These are phyloP conservation scores for Pseudozyma tsukubaensis DNA, from an alignment of 1,284 basidiomycete species.

Conservation along the genomic window DNA sequence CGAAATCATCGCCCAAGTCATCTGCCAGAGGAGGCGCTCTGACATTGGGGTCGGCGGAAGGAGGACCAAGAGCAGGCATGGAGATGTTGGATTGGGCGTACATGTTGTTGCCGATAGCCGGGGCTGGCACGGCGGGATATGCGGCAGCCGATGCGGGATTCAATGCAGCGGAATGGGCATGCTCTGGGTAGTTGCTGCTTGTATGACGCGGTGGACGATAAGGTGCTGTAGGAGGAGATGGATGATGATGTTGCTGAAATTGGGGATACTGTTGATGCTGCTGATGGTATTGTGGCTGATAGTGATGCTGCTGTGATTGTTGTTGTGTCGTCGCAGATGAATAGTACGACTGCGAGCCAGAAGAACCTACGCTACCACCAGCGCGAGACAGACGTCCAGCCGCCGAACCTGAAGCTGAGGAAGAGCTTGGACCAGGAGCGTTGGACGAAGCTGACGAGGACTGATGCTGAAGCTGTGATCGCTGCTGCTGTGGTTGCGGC, in stretches of 20 bases:
- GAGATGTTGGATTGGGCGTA: slow-evolving; percentile 62
- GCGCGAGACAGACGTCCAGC: slow-evolving; percentile 23
- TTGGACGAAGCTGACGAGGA: slow-evolving; percentile 16
- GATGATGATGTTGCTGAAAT: slow-evolving; percentile 19
- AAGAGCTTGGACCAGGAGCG: slow-evolving; percentile 7
- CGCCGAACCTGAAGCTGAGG: slow-evolving; percentile 23
- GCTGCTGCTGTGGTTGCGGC: slow-evolving; percentile 9
- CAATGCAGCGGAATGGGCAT: slow-evolving; percentile 26
- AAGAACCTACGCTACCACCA: slow-evolving; percentile 43
- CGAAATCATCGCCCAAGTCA: slow-evolving; percentile 54
- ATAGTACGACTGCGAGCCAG: slow-evolving; percentile 45
- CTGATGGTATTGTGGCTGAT: slow-evolving; percentile 24
- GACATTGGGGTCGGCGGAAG: slow-evolving; percentile 12
- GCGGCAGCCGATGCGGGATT: slow-evolving; percentile 24
- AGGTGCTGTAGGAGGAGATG: slow-evolving; percentile 23
- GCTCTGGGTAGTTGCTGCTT: slow-evolving; percentile 42
- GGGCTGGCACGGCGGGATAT: slow-evolving; percentile 15
- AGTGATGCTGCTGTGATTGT: slow-evolving; percentile 12
- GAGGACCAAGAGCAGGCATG: slow-evolving; percentile 51
- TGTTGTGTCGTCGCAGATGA: slow-evolving; percentile 21
- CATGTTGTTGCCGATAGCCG: slow-evolving; percentile 36
- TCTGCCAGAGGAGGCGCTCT: slow-evolving; percentile 56
- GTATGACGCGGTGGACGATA: slow-evolving; percentile 31
- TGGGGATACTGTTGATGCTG: slow-evolving; percentile 4
- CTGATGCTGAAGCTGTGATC: slow-evolving; percentile 5